phyloP scores from a whole-genome alignment of 2,329 filamentous ascomycete species.

The Thelonectria discophora region DNA sequence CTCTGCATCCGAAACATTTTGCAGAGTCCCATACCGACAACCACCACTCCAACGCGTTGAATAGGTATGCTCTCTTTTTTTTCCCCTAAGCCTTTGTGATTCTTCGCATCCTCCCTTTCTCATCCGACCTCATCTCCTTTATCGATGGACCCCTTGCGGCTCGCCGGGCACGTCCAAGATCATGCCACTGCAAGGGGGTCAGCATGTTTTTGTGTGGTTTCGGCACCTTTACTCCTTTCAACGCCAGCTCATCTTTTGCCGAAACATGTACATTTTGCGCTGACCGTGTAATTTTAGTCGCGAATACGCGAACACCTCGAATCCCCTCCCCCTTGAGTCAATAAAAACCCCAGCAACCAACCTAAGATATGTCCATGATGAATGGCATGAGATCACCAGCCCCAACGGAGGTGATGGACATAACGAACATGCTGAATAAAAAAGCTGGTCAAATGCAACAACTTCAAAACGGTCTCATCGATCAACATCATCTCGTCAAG shows the following conservation, averaged over 20 bases:
- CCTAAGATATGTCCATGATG: constrained; percentile 39
- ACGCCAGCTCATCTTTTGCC: constrained; percentile 7
- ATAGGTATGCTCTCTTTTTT: constrained; percentile 12
- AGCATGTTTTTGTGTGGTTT: neutral
- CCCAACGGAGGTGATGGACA: constrained; percentile 61
- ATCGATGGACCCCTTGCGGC: neutral
- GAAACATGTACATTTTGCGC: constrained; percentile 23
- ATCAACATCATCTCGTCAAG: constrained; percentile 49
- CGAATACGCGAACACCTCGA: constrained; percentile 35
- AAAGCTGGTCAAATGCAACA: constrained; percentile 53
- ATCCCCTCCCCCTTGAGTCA: constrained; percentile 31
- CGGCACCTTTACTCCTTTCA: neutral
- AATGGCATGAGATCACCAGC: constrained; percentile 55
- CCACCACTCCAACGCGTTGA: neutral
- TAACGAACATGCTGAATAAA: constrained; percentile 62
- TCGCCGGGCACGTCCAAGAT: constrained; percentile 1
- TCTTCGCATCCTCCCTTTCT: neutral
- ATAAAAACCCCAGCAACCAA: constrained; percentile 35
- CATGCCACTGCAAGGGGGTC: constrained; percentile 18
- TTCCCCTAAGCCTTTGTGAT: neutral
- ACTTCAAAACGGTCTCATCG: constrained; percentile 44
- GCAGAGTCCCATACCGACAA: constrained; percentile 20
- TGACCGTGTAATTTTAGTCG: constrained; percentile 36
- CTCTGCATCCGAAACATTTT: constrained; percentile 21
- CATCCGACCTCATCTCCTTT: constrained; percentile 8